Base-by-base conservation (phyloP, 495 filamentous ascomycete genomes). In the Podospora bellae-mahoneyi region DNA sequence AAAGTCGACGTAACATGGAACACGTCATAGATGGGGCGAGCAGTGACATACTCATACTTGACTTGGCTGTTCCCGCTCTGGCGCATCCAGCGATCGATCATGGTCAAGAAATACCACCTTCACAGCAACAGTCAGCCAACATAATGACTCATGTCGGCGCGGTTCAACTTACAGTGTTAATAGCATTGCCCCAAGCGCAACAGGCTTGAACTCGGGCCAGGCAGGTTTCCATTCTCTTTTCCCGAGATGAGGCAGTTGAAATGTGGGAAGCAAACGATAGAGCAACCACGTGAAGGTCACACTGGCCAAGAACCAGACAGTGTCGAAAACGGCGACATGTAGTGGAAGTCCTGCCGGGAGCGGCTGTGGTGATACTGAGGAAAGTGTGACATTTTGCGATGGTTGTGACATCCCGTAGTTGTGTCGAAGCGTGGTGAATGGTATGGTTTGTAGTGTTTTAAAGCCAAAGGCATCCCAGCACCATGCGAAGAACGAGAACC, bases 1-100 rank as follows among this genome's bases (percentile, higher is more conserved):
- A 58, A 5, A 7, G 55, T 58, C 18, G 55, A 58, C 5, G 19
- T 5, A 5, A 58, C n/a, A 26, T 26, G 55, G 4, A 58, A 20
- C n/a, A 5, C 6, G 3, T 58, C 55, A 5, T 26, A 58, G n/a
- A 58, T 26, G n/a, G 23, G 5, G 16, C 4, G n/a, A n/a, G 55
- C 55, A 26, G 23, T 7, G 55, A 58, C 18, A 18, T 58, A 58
- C n/a, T 58, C 23, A 26, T 58, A 58, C 6, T 58, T 20, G 23
- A 58, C 55, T 20, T 58, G 55, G 23, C 6, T 58, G 15, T n/a
- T 9, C 5, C 55, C 55, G 55, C 23, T 20, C n/a, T 58, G 23
- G 9, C 55, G 55, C 5, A 58, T 58, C 55, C 55, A 58, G 7
- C 55, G 55, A n/a, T 58, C 55, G 23, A 58, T 58, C 55, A 58